These are phyloP conservation scores for Selenicereus undatus DNA, from an alignment of 148 eudicot species.

Conservation along the genomic window DNA sequence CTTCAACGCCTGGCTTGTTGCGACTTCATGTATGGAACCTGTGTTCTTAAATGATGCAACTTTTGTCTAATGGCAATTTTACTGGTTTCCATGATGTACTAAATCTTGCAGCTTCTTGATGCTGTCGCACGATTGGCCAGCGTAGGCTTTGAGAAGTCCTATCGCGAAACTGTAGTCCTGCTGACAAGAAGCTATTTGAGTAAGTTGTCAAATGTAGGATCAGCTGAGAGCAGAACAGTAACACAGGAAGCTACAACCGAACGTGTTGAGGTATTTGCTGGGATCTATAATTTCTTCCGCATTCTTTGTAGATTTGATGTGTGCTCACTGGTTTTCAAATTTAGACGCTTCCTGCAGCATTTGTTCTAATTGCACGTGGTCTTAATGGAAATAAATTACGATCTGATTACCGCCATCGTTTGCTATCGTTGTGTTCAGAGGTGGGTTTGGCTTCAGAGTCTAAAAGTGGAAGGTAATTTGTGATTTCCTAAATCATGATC, in stretches of 20 bases:
- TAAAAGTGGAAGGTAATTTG: conserved; percentile 81
- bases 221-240: conserved; percentile 85
- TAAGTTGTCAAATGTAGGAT: conserved; percentile 77
- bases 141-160: conserved; percentile 96
- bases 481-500: not conserved
- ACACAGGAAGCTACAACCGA: conserved; percentile 92
- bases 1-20: conserved; percentile 79
- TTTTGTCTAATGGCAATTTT: not conserved
- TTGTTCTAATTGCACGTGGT: conserved; percentile 69
- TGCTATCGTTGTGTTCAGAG: conserved; percentile 93
- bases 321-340: conserved; percentile 59
- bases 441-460: conserved; percentile 99
- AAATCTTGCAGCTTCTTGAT: conserved; percentile 88
- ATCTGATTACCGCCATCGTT: conserved; percentile 83
- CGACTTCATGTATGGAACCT: conserved; percentile 70
- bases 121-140: conserved; percentile 95
- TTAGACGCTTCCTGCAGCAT: conserved; percentile 98
- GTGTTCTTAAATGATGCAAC: not conserved
- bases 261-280: conserved; percentile 79
- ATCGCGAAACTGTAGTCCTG: conserved; percentile 93
- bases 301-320: conserved; percentile 14
- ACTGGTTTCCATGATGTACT: conserved; percentile 23
- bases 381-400: conserved; percentile 64
- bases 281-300: conserved; percentile 17
- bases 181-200: conserved; percentile 85